Base-by-base conservation (phyloP, 106 monocot species). In the Dendrobium huoshanense region DNA sequence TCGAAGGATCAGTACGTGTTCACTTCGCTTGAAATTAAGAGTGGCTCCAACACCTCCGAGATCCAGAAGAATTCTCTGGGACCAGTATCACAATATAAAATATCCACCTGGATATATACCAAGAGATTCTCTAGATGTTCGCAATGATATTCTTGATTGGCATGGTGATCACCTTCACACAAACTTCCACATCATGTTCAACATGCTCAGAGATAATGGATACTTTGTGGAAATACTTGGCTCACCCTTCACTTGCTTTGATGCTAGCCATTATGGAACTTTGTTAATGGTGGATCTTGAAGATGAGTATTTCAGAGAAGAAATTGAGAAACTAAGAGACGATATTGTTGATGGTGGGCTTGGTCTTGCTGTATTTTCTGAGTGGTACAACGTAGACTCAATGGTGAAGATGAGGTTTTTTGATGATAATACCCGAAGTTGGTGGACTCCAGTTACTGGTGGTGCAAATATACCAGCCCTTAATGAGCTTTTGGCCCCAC, bases 371-470 rank as follows among this genome's bases (percentile, higher is more conserved):
- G 87, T 99, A 8, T 99, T 99, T 86, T 89, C 95, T 15, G 99
- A 99, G 77, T 99, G 99, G 99, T 99, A 99, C 80, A 90, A 99
- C 85, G 87, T 93, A 1, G 91, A 93, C 47, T 92, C 95, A 15
- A 99, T 99, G 99, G 90, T 93, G 9, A 99, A 91, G 84, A 99
- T 99, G 99, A 89, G 84, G 70, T 99, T 99, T 85, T 99, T 99
- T 85, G 99, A 99, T 85, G 99, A 99, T 51, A 99, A 99, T 82
- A 99, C 99, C 2, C 84, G 95, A 31, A 99, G 99, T 82, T 99
- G 99, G 99, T 99, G 99, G 99, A 95, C 99, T 67, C 99, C 99
- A 8, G 87, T 99, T 59, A 99, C 99, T 54, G 99, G 99, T 75
- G 99, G 99, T 79, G 99, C 99, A 83, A 99, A 99, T 80, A 84